Evolutionary conservation across 2,329 filamentous ascomycete genomes (phyloP), one percentile per base, ranked within the genome.

Genomic region (Scorias spongiosa): DNA sequence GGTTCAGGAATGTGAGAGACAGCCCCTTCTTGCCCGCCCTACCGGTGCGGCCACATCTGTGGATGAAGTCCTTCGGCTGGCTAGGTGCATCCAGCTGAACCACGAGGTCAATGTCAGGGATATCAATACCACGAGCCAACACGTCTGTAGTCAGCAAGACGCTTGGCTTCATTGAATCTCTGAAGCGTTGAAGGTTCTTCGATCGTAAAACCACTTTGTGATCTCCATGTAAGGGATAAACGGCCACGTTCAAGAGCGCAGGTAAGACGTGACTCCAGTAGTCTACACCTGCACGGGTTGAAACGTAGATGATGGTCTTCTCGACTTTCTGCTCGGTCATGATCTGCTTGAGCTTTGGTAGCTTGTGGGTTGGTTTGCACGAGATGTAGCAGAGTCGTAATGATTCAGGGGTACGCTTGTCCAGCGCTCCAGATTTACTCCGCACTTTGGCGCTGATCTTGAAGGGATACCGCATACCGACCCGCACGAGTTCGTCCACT

Each of bases 401-500:
- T 64, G 85, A 91, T 30, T 88, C 86, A 7, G 91, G 91, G 0
- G 88, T 96, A 50, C 81, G 79, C 57, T 88, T 82, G 60, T 96
- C 89, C 49, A 89, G 79, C 1, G 75, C 75, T 15, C 83, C 84
- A 15, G 67, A 76, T 68, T 63, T 78, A 58, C 76, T 78, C 63
- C 88, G 91, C 43, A 98, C 91, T 55, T 89, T 91, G 42, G 96
- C 91, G 10, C 84, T 81, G 48, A 98, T 86, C 57, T 93, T 93
- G 55, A 95, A 88, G 0, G 91, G 91, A 62, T 98, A 96, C 32
- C 91, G 75, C 51, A 96, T 67, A 15, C 91, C 91, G 7, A 95
- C 86, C 30, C 88, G 76, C 42, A 98, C 87, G 44, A 98, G 82
- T 59, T 95, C 84, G 49, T 88, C 81, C 1, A 98, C 84, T 1